Evolutionary conservation across 495 filamentous ascomycete species (phyloP).

Genomic region (Penicillium robsamsonii): DNA sequence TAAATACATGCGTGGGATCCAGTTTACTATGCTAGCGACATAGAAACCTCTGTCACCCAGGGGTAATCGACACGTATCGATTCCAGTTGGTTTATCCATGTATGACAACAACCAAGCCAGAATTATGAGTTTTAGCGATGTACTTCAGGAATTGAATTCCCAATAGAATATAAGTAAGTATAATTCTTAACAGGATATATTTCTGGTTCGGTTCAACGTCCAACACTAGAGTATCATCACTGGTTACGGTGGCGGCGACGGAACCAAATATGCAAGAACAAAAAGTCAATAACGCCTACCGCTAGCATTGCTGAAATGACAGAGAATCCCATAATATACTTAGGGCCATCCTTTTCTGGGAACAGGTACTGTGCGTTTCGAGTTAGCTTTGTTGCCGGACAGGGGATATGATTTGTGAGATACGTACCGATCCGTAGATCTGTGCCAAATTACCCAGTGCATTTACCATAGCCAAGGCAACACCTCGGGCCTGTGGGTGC

Average conservation of each 20-base stretch:
- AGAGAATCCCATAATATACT: slow-evolving; percentile 39
- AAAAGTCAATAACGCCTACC: slow-evolving; percentile 34
- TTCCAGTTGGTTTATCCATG: too few relatives aligned
- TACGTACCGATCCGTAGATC: slow-evolving; percentile 45
- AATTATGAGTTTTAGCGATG: too few relatives aligned
- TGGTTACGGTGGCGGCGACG: slow-evolving; percentile 6
- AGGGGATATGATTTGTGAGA: not conserved
- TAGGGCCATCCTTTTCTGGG: slow-evolving; percentile 32
- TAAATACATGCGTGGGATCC: too few relatives aligned
- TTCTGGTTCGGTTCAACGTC: too few relatives aligned
- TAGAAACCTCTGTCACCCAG: too few relatives aligned
- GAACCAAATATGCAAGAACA: slow-evolving; percentile 29
- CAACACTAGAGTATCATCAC: too few relatives aligned
- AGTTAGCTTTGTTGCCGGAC: not conserved
- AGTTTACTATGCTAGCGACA: too few relatives aligned
- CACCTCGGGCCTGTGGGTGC: slow-evolving; percentile 33
- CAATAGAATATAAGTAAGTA: too few relatives aligned
- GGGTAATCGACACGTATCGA: too few relatives aligned
- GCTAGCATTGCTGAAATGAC: slow-evolving; percentile 42
- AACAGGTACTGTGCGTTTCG: slow-evolving; percentile 28
- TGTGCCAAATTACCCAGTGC: slow-evolving; percentile 49
- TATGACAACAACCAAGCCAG: too few relatives aligned
- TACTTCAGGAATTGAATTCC: too few relatives aligned
- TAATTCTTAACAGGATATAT: too few relatives aligned
- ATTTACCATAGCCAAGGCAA: slow-evolving; percentile 50